phyloP scores from a whole-genome alignment of 2,329 filamentous ascomycete genomes.

The Pestalotiopsis fici region DNA sequence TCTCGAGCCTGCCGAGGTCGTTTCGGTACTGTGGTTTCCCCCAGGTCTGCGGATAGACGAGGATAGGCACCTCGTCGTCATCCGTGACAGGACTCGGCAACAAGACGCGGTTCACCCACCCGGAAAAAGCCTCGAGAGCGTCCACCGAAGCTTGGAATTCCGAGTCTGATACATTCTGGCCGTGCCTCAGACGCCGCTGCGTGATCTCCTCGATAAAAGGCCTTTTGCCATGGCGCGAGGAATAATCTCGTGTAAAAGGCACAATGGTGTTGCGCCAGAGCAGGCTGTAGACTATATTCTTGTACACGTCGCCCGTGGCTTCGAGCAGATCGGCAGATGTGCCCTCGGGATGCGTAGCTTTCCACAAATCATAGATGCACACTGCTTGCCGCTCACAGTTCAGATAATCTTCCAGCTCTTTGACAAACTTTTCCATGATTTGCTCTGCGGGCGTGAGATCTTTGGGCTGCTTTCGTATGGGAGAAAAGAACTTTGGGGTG shows the following conservation, averaged over 20 bases:
- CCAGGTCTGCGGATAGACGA: constrained; percentile 18
- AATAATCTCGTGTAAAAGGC: constrained; percentile 12
- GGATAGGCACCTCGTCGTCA: constrained; percentile 8
- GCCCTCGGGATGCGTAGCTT: constrained; percentile 9
- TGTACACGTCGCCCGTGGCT: constrained; percentile 15
- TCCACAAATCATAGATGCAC: constrained; percentile 16
- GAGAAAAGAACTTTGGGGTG: constrained; percentile 16
- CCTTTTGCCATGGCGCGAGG: neutral
- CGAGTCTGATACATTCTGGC: constrained; percentile 1
- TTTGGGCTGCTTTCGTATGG: neutral
- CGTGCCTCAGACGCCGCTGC: constrained; percentile 15
- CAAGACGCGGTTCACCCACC: constrained; percentile 15
- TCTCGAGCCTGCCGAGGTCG: constrained; percentile 6
- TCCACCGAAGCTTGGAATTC: constrained; percentile 6
- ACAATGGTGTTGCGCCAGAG: constrained; percentile 10
- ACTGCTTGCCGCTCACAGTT: constrained; percentile 12
- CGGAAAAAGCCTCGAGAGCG: constrained; percentile 10
- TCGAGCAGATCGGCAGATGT: constrained; percentile 11
- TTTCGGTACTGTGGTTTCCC: constrained; percentile 17
- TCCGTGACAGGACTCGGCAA: constrained; percentile 8
- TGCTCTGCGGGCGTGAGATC: constrained; percentile 2
- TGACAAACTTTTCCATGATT: constrained; percentile 14
- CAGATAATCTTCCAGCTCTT: constrained; percentile 11
- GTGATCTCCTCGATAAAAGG: constrained; percentile 18
- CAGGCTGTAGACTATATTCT: constrained; percentile 14